Evolutionary conservation across 768 basidiomycete species (phyloP), one percentile per base, ranked within the genome.

Genomic region (Trametes villosa): DNA sequence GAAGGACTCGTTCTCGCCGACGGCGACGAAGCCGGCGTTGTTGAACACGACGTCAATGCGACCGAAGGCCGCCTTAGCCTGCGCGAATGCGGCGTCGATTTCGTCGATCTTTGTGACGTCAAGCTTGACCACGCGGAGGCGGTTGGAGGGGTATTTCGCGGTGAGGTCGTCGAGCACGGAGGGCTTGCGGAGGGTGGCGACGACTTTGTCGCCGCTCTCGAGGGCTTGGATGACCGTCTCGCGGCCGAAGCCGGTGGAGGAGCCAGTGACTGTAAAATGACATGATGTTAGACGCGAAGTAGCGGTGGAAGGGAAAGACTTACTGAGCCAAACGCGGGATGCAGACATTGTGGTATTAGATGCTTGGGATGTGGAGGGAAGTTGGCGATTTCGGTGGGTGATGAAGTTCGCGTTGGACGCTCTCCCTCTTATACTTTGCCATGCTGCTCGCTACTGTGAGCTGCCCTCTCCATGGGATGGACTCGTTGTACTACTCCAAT

Each of bases 121-220:
- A 15, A 34, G 33, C 15, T 34, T 34, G 33, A 80, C 64, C 50
- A 76, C 57, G 59, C 80, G 70, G 3, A 82, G 72, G 30, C 67
- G 71, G 7, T 70, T 63, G 26, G 67, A 20, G 29, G 71, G 40
- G 59, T 77, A 76, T 31, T 69, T 51, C 0, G 62, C 54, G 3
- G 62, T 42, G 24, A 74, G 75, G 36, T 72, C 71, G 26, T 64
- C 61, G 42, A 81, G 69, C 11, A 53, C 64, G 9, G 65, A 71
- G 1, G 80, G 79, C 58, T 70, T 71, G 50, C 79, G 77, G 33
- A 77, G 61, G n/a, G 79, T 78, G 9, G 81, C 81, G 44, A 79
- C 72, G 46, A 74, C 78, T 11, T 55, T 75, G 56, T 79, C 78
- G 38, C 80, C 79, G 9, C 69, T 69, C 20, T 59, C 57, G 24